A percentile compares a stretch with the other conserved stretches of the same genome.
phyloP scores from a whole-genome alignment of 371 early-diverging fungal species.

The Mucor mucedo region DNA sequence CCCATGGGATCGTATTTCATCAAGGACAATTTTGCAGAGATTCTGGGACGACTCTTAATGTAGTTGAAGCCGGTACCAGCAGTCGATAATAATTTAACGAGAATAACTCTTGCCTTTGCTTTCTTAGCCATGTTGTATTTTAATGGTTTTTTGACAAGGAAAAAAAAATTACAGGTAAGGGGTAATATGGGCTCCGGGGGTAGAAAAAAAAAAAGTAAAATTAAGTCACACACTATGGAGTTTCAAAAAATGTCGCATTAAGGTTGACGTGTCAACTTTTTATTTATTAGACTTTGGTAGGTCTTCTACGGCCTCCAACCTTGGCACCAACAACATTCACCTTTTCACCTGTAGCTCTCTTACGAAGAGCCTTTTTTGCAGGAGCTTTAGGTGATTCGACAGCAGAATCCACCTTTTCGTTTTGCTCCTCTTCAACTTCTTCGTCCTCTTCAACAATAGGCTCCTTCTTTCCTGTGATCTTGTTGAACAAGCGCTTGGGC shows the following conservation, averaged over 20 bases:
- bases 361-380: constrained; percentile 27
- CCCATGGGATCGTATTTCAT: constrained; percentile 87
- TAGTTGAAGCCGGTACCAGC: constrained; percentile 88
- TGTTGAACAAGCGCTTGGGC: constrained; percentile 30
- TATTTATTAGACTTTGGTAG: constrained; percentile 19
- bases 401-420: constrained; percentile 4
- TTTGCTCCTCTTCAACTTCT: constrained; percentile 11
- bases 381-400: constrained; percentile 5
- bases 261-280: background rate
- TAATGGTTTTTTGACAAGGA: background rate
- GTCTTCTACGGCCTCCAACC: constrained; percentile 50
- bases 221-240: background rate
- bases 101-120: constrained; percentile 82
- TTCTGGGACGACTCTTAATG: constrained; percentile 76
- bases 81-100: constrained; percentile 79
- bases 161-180: background rate
- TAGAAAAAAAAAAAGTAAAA: background rate
- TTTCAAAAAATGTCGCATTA: no score
- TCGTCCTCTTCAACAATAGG: constrained; percentile 21
- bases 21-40: constrained; percentile 74
- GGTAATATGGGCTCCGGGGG: constrained; percentile 2
- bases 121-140: constrained; percentile 74
- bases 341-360: constrained; percentile 28
- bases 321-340: constrained; percentile 38
- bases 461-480: constrained; percentile 26